Evolutionary conservation across 192 early-diverging fungal species (phyloP), one percentile per base, ranked within the genome.

Genomic region (Phlyctochytrium planicorne): DNA sequence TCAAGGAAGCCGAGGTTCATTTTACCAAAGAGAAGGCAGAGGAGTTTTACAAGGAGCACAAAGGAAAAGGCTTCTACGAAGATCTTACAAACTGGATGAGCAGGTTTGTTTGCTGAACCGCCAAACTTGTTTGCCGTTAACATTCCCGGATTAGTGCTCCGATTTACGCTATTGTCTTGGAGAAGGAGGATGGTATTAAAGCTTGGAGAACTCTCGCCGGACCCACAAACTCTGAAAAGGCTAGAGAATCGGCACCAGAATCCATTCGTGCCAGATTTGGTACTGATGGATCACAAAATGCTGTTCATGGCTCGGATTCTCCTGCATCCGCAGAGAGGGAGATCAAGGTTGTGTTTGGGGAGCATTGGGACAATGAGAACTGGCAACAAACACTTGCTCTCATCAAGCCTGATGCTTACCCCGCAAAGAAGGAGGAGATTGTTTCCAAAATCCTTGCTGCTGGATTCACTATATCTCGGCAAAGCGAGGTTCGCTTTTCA

Each of bases 51-150:
- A 73, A 69, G 30, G 82, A 84, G 65, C 82, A 84, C 57, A 53
- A 34, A 3, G 75, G 67, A n/a, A 81, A 80, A 55, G 55, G 50
- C 2, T 82, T 84, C 61, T 82, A 78, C 50, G 73, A 78, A n/a
- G 73, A 82, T 1, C 64, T 86, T 6, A 73, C 72, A 2, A 71
- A 59, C n/a, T 82, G 84, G 80, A 86, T 86, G 82, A 78, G 80
- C 71, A 77, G 78, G 73, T 53, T 14, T 14, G 40, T 14, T 20
- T 47, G 40, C 6, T 14, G 6, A 29, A 52, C n/a, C 29, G 6
- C 27, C 20, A n/a, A 23, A 53, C 12, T 62, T 62, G 20, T 34
- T 62, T 0, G 20, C 10, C 40, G 10, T 47, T 14, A 24, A 14
- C 10, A 23, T 47, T 64, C 35, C 2, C 27, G 34, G n/a, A 1